These are phyloP conservation scores for Arabidopsis hybrid DNA, from an alignment of 441 rosid species.

Conservation along the genomic window DNA sequence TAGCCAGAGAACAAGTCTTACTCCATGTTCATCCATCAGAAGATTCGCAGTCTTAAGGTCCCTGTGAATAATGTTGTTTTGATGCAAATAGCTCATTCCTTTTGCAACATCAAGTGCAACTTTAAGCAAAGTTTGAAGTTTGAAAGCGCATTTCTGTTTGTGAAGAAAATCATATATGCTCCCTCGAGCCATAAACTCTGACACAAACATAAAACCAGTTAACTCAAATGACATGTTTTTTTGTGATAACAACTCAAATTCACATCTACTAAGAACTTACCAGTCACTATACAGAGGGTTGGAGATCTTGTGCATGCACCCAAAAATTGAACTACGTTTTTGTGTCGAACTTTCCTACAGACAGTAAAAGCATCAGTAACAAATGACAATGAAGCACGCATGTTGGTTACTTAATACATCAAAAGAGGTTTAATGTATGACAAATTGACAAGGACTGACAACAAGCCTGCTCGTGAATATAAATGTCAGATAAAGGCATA, in stretches of 20 bases:
- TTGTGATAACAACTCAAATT: constrained; percentile 34
- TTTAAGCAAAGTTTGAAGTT: constrained; percentile 82
- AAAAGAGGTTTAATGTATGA: constrained; percentile 4
- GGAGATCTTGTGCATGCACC: constrained; percentile 94
- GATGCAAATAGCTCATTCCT: constrained; percentile 97
- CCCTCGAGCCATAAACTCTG: constrained; percentile 82
- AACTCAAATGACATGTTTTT: constrained; percentile 22
- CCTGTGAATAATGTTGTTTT: constrained; percentile 93
- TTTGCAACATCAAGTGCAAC: constrained; percentile 87
- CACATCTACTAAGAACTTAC: constrained; percentile 47
- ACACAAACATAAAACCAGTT: constrained; percentile 26
- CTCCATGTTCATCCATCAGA: constrained; percentile 97
- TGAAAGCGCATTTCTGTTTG: constrained; percentile 79
- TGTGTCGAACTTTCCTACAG: constrained; percentile 92
- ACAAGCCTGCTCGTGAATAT: not conserved
- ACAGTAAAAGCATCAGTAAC: constrained; percentile 21
- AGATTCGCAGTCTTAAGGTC: constrained; percentile 97
- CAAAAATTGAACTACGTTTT: constrained; percentile 92
- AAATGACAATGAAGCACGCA: constrained; percentile 22
- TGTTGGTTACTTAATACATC: constrained; percentile 15
- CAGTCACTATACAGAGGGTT: constrained; percentile 90
- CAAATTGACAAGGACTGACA: not conserved
- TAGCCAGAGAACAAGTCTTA: constrained; percentile 48
- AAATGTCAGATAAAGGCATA: not conserved
- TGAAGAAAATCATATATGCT: constrained; percentile 92